phyloP scores from a whole-genome alignment of 257 asterid genomes.

The Solanum clarkiae region DNA sequence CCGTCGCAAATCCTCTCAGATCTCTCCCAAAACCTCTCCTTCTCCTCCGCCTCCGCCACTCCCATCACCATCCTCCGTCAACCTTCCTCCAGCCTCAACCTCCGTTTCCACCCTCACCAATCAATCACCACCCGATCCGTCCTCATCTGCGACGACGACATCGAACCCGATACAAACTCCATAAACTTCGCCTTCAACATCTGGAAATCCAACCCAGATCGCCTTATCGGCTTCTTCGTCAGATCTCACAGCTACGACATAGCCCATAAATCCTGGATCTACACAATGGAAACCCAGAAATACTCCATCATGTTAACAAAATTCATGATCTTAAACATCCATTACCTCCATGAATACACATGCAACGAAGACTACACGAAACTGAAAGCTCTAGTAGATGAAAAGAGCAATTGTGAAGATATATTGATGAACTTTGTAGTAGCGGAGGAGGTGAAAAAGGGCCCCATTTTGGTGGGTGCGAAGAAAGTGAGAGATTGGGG shows the following conservation, averaged over 20 bases:
- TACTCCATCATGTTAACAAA: conserved; percentile 77
- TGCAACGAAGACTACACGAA: conserved; percentile 23
- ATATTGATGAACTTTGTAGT: conserved; percentile 76
- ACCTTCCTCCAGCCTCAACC: conserved; percentile 60
- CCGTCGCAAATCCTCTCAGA: conserved; percentile 28
- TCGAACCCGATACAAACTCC: conserved; percentile 41
- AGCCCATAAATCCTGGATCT: conserved; percentile 48
- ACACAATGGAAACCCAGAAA: conserved; percentile 55
- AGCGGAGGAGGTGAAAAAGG: conserved; percentile 39
- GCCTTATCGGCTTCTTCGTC: conserved; percentile 62
- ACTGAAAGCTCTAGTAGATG: conserved; percentile 32
- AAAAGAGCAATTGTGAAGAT: conserved; percentile 67
- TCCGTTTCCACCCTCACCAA: conserved; percentile 59
- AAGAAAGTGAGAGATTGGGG: conserved; percentile 71
- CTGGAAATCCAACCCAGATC: conserved; percentile 62
- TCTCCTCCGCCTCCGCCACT: conserved; percentile 12
- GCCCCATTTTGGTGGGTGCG: conserved; percentile 59
- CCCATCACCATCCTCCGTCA: conserved; percentile 38
- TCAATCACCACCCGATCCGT: conserved; percentile 48
- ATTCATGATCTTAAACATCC: conserved; percentile 31
- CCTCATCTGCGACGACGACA: conserved; percentile 85
- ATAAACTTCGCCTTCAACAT: conserved; percentile 53
- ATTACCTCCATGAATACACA: conserved; percentile 46
- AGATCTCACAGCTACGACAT: conserved; percentile 78
- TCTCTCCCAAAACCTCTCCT: conserved; percentile 41